Evolutionary conservation across 768 basidiomycete genomes (phyloP).

Genomic region (Boletus rubescentipes): DNA sequence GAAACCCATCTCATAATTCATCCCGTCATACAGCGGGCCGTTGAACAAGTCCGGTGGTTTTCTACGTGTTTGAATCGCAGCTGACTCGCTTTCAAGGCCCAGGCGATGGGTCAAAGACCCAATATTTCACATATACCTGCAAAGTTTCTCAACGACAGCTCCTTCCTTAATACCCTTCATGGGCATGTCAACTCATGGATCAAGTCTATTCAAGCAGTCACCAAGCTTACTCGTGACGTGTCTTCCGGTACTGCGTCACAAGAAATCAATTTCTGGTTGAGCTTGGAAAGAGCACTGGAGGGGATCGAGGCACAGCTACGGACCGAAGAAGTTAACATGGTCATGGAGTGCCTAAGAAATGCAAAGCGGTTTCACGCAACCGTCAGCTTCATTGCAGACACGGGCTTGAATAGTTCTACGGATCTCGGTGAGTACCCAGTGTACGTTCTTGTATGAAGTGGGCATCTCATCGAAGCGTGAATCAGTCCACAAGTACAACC

Average conservation of each 20-base stretch:
- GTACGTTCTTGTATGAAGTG: not conserved
- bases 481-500: constrained; percentile 95
- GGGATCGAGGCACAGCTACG: constrained; percentile 89
- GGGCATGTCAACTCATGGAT: constrained; percentile 97
- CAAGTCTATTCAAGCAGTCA: constrained; percentile 95
- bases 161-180: constrained; percentile 92
- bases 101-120: constrained; percentile 56
- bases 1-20: constrained; percentile 93
- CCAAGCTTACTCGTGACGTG: constrained; percentile 93
- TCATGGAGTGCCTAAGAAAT: constrained; percentile 91
- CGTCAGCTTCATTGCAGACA: constrained; percentile 97
- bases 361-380: constrained; percentile 97
- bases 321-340: constrained; percentile 90
- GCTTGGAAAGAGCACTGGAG: constrained; percentile 90
- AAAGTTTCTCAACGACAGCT: constrained; percentile 78
- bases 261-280: constrained; percentile 99
- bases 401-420: constrained; percentile 91
- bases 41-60: constrained; percentile 56
- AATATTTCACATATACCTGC: constrained; percentile 74
- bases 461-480: not conserved
- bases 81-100: constrained; percentile 35
- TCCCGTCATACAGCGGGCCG: constrained; percentile 82
- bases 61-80: constrained; percentile 30
- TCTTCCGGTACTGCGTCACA: constrained; percentile 94
- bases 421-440: constrained; percentile 62